Evolutionary conservation across 202 grass and related monocot genomes (phyloP).

Genomic region (Dendrocalamus latiflorus): DNA sequence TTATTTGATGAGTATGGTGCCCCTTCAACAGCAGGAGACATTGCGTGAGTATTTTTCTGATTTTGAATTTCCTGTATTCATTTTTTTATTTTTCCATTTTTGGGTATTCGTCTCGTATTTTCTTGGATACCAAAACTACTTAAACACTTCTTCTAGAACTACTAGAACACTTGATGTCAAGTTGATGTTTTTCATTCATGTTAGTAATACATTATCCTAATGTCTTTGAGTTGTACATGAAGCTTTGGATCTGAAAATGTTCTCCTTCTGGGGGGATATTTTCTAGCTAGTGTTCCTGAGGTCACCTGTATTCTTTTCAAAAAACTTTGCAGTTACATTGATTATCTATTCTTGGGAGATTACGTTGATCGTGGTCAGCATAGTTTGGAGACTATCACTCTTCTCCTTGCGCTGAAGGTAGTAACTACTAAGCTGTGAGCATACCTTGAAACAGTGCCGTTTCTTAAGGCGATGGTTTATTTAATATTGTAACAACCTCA

Average conservation of each 20-base stretch:
- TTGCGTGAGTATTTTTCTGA: slow-evolving; percentile 71
- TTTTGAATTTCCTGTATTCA: neutral
- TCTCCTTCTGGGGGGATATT: neutral
- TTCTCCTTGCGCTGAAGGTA: slow-evolving; percentile 99
- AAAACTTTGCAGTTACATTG: slow-evolving; percentile 71
- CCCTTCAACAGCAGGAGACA: slow-evolving; percentile 95
- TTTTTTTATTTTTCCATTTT: neutral
- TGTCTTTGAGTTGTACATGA: neutral
- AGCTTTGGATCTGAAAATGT: neutral
- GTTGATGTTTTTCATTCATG: neutral
- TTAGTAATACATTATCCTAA: neutral
- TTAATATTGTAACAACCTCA: neutral
- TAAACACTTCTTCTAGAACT: neutral
- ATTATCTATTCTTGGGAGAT: slow-evolving; percentile 99
- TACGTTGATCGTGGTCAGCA: slow-evolving; percentile 99
- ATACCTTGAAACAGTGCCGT: neutral
- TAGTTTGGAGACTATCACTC: slow-evolving; percentile 97
- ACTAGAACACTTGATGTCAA: neutral
- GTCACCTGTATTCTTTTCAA: neutral
- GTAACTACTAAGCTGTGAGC: slow-evolving; percentile 6
- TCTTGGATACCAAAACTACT: neutral
- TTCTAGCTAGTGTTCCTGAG: neutral
- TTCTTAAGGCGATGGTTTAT: neutral
- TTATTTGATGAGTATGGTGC: slow-evolving; percentile 98
- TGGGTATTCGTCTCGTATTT: neutral